A percentile compares a stretch with the other conserved stretches of the same genome.
Evolutionary conservation across 1,284 basidiomycete genomes (phyloP).

Genomic region (Crucibulum parvulum): DNA sequence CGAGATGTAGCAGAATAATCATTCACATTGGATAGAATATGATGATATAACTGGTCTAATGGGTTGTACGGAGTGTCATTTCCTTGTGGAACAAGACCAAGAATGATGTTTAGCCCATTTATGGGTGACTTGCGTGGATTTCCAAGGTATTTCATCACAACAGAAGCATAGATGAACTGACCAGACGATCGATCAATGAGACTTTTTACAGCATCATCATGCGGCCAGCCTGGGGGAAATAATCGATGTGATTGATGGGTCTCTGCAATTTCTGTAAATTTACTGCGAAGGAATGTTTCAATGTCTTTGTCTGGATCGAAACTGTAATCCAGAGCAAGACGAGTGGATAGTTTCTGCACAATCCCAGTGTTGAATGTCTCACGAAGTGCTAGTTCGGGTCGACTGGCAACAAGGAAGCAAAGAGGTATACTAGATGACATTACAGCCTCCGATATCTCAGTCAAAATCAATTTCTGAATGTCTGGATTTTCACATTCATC

Average conservation of each 20-base stretch:
- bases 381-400: slow-evolving; percentile 6
- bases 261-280: slow-evolving; percentile 6
- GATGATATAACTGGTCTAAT: slow-evolving; percentile 9
- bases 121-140: background rate
- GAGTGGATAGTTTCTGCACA: background rate
- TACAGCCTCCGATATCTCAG: background rate
- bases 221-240: slow-evolving; percentile 7
- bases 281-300: background rate
- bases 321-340: slow-evolving; percentile 1
- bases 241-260: background rate
- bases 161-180: slow-evolving; percentile 15
- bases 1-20: no score
- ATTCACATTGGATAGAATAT: background rate
- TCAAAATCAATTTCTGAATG: slow-evolving; percentile 4
- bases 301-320: slow-evolving; percentile 9
- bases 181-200: slow-evolving; percentile 12
- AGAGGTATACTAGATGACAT: slow-evolving; percentile 3
- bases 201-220: background rate
- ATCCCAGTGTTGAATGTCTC: background rate
- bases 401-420: slow-evolving; percentile 8
- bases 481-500: slow-evolving; percentile 8
- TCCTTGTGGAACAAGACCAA: background rate
- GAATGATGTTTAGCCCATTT: background rate
- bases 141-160: slow-evolving; percentile 11
- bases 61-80: slow-evolving; percentile 1